Base-by-base conservation (phyloP, 768 basidiomycete species). In the Mycena maculata region DNA sequence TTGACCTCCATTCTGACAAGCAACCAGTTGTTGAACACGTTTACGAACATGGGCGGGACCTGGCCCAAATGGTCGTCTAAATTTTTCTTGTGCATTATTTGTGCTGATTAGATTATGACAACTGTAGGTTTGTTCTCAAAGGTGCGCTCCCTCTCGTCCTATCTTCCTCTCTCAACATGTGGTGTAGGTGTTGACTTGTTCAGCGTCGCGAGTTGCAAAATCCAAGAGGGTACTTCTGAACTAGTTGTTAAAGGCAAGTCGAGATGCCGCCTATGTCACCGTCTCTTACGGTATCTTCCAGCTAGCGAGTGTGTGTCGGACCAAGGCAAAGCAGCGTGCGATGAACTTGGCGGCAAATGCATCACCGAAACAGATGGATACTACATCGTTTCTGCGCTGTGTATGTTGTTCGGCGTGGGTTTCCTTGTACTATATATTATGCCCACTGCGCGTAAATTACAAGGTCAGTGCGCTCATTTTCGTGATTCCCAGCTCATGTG, bases 11-110 rank as follows among this genome's bases (percentile, higher is more conserved):
- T 28, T 28, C 50, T 71, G 50, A 72, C 60, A 59, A 45, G 20
- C 23, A 50, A 47, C 18, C 72, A 98, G 95, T 83, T 99, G 15
- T 80, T 99, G 45, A 98, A 98, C 77, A 99, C 98, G 18, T 95
- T 98, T 72, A 88, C 92, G 20, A 99, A 99, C 77, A 87, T 99
- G 71, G 98, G 98, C 45, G 98, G 98, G 23, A 99, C 98, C 4
- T 99, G 98, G 97, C 98, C 98, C 9, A 91, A 92, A 72, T 98
- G 90, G 41, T 15, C 9, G 5, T n/a, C 41, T 5, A 15, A n/a
- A n/a, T 42, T 5, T 5, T n/a, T n/a, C 16, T 6, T 15, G 16
- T 16, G 6, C 13, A 4, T 18, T 6, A 42, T 8, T 16, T 4
- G 18, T n/a, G 13, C 20, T 15, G 16, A 42, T 42, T 16, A 15